Conservation (phyloP, 768 basidiomycete species). For the Jaapia argillacea region DNA sequence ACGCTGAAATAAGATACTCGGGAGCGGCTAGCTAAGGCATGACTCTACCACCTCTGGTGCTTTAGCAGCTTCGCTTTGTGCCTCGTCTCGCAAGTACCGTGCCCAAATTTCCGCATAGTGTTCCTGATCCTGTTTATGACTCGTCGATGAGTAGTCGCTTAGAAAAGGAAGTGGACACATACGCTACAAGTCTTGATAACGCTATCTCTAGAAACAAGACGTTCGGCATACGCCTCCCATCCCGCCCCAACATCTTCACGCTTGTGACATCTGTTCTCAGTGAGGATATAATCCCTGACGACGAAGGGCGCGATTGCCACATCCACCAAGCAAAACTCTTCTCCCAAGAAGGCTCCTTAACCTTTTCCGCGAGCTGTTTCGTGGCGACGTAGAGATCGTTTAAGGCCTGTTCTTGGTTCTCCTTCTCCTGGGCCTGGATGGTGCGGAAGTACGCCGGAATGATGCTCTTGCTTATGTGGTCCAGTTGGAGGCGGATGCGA, state of each 20-base stretch:
- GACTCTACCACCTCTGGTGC: conserved; percentile 9
- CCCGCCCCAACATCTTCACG: conserved; percentile 28
- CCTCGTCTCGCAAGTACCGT: conserved; percentile 46
- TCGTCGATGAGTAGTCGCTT: neutral
- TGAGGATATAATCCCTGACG: conserved; percentile 34
- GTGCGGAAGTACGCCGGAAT: conserved; percentile 43
- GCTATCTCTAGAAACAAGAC: conserved; percentile 32
- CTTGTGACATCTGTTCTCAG: conserved; percentile 38
- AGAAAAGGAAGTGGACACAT: conserved; percentile 6
- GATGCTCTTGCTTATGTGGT: conserved; percentile 42
- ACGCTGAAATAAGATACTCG: no score
- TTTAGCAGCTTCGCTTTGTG: conserved; percentile 19
- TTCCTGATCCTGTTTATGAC: neutral
- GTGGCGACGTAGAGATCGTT: conserved; percentile 29
- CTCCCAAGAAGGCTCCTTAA: conserved; percentile 44
- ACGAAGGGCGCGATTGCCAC: conserved; percentile 48
- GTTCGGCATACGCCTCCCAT: conserved; percentile 36
- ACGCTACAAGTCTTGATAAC: conserved; percentile 35
- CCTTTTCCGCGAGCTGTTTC: conserved; percentile 23
- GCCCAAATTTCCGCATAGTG: conserved; percentile 39
- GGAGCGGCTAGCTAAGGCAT: conserved; percentile 2
- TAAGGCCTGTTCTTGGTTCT: conserved; percentile 24
- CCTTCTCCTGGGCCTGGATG: conserved; percentile 24
- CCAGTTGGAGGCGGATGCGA: conserved; percentile 44
- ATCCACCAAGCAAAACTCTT: conserved; percentile 44